Base-by-base conservation (phyloP, 495 filamentous ascomycete genomes). In the Pyrenopolyporus hunteri region DNA sequence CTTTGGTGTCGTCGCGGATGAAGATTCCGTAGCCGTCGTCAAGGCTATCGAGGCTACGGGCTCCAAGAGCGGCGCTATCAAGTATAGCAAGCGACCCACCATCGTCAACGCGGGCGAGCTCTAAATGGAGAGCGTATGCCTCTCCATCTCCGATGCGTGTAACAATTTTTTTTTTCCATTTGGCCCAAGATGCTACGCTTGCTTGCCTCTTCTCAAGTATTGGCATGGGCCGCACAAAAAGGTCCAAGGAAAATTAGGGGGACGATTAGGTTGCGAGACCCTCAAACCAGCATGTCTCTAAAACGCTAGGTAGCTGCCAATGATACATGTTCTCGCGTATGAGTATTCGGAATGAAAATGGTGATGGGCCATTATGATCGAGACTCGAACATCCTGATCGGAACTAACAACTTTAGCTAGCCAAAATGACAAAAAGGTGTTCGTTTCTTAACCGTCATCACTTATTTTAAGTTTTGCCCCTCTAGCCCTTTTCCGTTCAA, bases 1-100 rank as follows among this genome's bases (percentile, higher is more conserved):
- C 67, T 93, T 93, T 74, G 89, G 89, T 42, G 81, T 89, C 75
- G 89, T 92, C 35, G 82, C 83, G 46, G 87, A 91, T 55, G 70
- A 77, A 0, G 72, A 76, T n/a, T 90, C 87, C 62, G 73, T 85
- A 77, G 57, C 72, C 0, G 68, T 92, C 53, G 89, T 94, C 71
- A 82, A 82, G 76, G 82, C 85, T 62, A 80, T 96, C 48, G 90
- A 96, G 85, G 80, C 83, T 54, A 82, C 84, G 31, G 89, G 89
- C 72, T 82, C 76, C 64, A 67, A 74, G 70, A 80, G 74, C 67
- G 89, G 89, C 56, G 74, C 81, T 55, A 78, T 89, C 72, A 76
- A 80, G 65, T 87, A 85, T 67, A 56, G 47, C 71, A 80, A 83
- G 73, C 86, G 85, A 77, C 87, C 87, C 62, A 87, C 81, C 74